phyloP scores from a whole-genome alignment of 495 filamentous ascomycete genomes.

The Tuber brumale region DNA sequence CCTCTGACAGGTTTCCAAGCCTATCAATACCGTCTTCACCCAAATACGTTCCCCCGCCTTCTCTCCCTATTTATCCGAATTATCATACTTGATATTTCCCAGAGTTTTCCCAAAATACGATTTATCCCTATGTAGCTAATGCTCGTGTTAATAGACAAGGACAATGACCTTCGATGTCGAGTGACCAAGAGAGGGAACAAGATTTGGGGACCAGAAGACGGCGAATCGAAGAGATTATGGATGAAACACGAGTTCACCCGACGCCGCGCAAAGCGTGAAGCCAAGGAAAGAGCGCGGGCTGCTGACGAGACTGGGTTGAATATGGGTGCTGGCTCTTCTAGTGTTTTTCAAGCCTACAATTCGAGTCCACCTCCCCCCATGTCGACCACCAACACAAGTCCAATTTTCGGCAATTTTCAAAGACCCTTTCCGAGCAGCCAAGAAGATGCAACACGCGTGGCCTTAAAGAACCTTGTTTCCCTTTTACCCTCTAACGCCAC shows the following conservation, averaged over 20 bases:
- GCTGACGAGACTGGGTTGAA: conserved; percentile 17
- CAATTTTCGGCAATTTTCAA: conserved; percentile 5
- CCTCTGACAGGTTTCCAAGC: not conserved
- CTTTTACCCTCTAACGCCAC: conserved; percentile 6
- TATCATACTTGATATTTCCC: not conserved
- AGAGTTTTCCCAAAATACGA: not conserved
- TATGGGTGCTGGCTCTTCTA: conserved; percentile 22
- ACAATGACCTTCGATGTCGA: conserved; percentile 44
- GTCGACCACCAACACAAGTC: not conserved
- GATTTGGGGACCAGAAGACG: conserved; percentile 32
- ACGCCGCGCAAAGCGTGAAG: conserved; percentile 39
- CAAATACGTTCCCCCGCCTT: not conserved
- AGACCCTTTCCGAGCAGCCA: not conserved
- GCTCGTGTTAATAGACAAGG: conserved; percentile 36
- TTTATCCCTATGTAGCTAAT: conserved; percentile 10
- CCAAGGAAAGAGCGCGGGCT: conserved; percentile 27
- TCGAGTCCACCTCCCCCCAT: conserved; percentile 11
- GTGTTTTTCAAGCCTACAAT: conserved; percentile 33
- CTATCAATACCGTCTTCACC: not conserved
- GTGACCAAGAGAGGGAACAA: conserved; percentile 43
- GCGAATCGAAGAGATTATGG: conserved; percentile 38
- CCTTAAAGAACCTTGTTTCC: conserved; percentile 3
- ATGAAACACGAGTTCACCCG: conserved; percentile 43
- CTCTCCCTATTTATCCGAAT: not conserved
- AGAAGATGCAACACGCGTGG: not conserved